Base-by-base conservation (phyloP, 192 early-diverging fungal genomes). In the Backusella mclennaniae region DNA sequence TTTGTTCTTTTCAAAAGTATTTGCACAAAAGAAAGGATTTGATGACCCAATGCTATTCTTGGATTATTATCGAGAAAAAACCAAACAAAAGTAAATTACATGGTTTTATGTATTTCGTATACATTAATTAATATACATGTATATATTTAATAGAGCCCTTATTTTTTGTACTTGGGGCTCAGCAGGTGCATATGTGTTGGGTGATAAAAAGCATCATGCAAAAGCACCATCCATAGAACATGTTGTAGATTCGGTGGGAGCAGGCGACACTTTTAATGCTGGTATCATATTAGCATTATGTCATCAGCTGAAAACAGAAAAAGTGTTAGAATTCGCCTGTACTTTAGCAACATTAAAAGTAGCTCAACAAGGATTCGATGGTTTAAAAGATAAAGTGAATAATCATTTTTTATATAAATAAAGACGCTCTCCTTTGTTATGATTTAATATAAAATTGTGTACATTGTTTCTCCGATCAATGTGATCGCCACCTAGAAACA, bases 101-200 rank as follows among this genome's bases (percentile, higher is more conserved):
- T 23, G 2, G 1, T 8, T 42, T 29, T 31, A 1, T 63, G 6
- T 49, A 49, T n/a, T 14, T 44, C 15, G 6, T n/a, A 7, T 6
- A 49, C 6, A 49, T n/a, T 12, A 11, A 49, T 33, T 35, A 66
- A 14, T 35, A 4, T 73, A 23, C 7, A 6, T 74, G 5, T 39
- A 73, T 73, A 23, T 17, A 6, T 74, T 6, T 39, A 73, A 36
- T 29, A 90, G 88, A 15, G 87, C 89, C 5, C 77, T 81, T 9
- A 53, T 89, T 29, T 89, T 89, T 72, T 86, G 89, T 67, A 88
- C 90, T 39, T 92, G 90, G 90, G 88, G 87, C 11, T 83, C 78
- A 66, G 75, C 82, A 49, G 91, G 91, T 6, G 90, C 87, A 17
- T 77, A 80, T 19, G 79, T 82, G 11, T 69, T 84, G 71, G 53